A percentile compares a stretch with the other conserved stretches of the same genome.
These are phyloP conservation scores for Zygosaccharomyces bisporus DNA, from an alignment of 805 yeast species.

Conservation along the genomic window DNA sequence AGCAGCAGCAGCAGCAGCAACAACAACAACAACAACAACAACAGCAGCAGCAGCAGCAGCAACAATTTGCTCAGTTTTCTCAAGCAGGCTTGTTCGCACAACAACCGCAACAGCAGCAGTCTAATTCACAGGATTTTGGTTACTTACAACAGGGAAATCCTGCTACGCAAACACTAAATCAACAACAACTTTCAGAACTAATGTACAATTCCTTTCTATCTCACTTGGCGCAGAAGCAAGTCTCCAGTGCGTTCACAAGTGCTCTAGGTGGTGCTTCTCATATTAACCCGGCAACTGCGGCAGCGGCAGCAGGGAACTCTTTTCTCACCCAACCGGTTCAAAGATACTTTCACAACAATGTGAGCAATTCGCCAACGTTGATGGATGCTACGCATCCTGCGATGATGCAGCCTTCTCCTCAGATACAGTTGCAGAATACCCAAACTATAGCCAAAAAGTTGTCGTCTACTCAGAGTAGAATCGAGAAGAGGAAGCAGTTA, in stretches of 20 bases:
- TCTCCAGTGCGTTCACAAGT: conserved; percentile 18
- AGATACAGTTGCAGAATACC: conserved; percentile 15
- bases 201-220: conserved; percentile 36
- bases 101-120: conserved; percentile 5
- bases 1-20: conserved; percentile 11
- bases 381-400: conserved; percentile 27
- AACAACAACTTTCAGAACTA: conserved; percentile 33
- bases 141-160: conserved; percentile 18
- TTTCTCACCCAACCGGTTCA: conserved; percentile 28
- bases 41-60: conserved; percentile 6
- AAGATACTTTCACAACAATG: conserved; percentile 28
- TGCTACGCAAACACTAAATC: conserved; percentile 20
- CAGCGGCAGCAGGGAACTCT: conserved; percentile 20
- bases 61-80: conserved; percentile 5
- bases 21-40: conserved; percentile 15
- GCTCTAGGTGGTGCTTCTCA: conserved; percentile 21
- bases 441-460: conserved; percentile 30
- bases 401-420: conserved; percentile 23
- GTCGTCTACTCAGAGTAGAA: conserved; percentile 37
- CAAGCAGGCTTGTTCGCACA: conserved; percentile 6
- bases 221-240: conserved; percentile 34
- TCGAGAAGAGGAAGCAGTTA: conserved; percentile 35
- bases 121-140: conserved; percentile 22
- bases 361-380: conserved; percentile 22
- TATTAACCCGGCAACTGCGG: conserved; percentile 23